phyloP scores from a whole-genome alignment of 108 stramenopile species.

The Cyclotella sp. region DNA sequence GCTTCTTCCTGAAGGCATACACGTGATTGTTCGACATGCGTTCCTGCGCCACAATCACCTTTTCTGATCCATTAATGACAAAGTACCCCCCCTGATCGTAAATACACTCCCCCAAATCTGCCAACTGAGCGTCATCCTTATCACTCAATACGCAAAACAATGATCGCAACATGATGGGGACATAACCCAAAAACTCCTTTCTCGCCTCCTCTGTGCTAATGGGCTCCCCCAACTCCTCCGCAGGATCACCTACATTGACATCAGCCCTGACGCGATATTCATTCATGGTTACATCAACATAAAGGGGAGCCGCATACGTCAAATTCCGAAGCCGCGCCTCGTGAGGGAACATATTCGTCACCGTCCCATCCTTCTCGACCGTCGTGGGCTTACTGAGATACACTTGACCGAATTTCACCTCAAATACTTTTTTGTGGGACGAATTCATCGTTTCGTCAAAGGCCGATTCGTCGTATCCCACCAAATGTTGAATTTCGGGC shows the following conservation, averaged over 20 bases:
- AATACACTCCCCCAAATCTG: conserved; percentile 98
- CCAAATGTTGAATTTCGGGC: conserved; percentile 91
- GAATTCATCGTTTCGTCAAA: conserved; percentile 60
- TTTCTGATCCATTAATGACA: conserved; percentile 99
- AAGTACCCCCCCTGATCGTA: conserved; percentile 99
- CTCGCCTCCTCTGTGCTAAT: conserved; percentile 77
- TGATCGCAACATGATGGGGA: conserved; percentile 98
- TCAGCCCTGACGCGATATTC: conserved; percentile 79
- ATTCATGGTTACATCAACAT: conserved; percentile 91
- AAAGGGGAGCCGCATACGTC: conserved; percentile 96
- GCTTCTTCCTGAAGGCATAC: conserved; percentile 97
- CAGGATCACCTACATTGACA: conserved; percentile 78
- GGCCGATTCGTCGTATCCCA: conserved; percentile 82
- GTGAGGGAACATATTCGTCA: conserved; percentile 97
- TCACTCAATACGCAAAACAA: conserved; percentile 94
- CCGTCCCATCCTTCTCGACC: conserved; percentile 91
- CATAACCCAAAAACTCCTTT: conserved; percentile 95
- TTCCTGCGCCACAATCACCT: conserved; percentile 99
- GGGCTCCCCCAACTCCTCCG: conserved; percentile 82
- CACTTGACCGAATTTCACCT: conserved; percentile 96
- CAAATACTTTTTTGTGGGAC: conserved; percentile 78
- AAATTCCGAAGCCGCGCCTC: conserved; percentile 97
- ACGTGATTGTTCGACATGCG: conserved; percentile 99
- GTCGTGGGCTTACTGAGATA: conserved; percentile 93
- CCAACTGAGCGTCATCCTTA: conserved; percentile 94